A percentile compares a stretch with the other conserved stretches of the same genome.
Evolutionary conservation across 768 basidiomycete species (phyloP).

Genomic region (Trametes elegans): DNA sequence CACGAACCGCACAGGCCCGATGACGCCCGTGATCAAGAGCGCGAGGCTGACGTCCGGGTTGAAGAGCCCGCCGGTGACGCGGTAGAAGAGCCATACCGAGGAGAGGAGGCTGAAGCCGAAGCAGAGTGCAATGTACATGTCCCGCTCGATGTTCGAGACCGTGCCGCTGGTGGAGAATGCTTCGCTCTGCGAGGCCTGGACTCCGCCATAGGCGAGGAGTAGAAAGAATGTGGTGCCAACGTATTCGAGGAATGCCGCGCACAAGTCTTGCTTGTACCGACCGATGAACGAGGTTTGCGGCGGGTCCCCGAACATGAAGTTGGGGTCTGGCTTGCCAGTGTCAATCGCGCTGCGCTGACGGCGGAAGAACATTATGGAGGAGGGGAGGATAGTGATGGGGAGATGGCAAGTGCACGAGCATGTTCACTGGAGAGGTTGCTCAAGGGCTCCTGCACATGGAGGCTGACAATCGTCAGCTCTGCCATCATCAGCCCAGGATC

Average conservation of each 20-base stretch:
- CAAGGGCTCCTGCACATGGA: too few relatives aligned
- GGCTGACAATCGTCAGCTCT: too few relatives aligned
- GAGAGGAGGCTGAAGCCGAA: slow-evolving; percentile 64
- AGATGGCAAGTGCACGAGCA: background rate
- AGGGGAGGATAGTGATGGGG: background rate
- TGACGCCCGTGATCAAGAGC: slow-evolving; percentile 53
- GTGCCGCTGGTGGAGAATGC: slow-evolving; percentile 9
- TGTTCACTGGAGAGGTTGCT: too few relatives aligned
- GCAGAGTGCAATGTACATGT: slow-evolving; percentile 55
- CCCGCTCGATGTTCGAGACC: slow-evolving; percentile 34
- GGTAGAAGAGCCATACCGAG: slow-evolving; percentile 67
- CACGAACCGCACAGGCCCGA: slow-evolving; percentile 54
- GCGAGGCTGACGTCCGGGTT: slow-evolving; percentile 64
- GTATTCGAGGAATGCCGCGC: slow-evolving; percentile 55
- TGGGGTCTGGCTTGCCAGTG: slow-evolving; percentile 3
- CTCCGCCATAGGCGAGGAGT: slow-evolving; percentile 62
- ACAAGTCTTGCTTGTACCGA: slow-evolving; percentile 37
- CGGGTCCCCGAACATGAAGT: slow-evolving; percentile 4
- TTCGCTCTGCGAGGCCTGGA: slow-evolving; percentile 44
- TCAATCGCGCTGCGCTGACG: background rate
- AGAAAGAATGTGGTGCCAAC: slow-evolving; percentile 62
- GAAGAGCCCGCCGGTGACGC: slow-evolving; percentile 62
- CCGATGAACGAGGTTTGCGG: slow-evolving; percentile 23
- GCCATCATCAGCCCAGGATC: too few relatives aligned
- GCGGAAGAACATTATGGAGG: background rate